These are phyloP conservation scores for Ceriops zippeliana DNA, from an alignment of 345 rosid genomes.

Conservation along the genomic window DNA sequence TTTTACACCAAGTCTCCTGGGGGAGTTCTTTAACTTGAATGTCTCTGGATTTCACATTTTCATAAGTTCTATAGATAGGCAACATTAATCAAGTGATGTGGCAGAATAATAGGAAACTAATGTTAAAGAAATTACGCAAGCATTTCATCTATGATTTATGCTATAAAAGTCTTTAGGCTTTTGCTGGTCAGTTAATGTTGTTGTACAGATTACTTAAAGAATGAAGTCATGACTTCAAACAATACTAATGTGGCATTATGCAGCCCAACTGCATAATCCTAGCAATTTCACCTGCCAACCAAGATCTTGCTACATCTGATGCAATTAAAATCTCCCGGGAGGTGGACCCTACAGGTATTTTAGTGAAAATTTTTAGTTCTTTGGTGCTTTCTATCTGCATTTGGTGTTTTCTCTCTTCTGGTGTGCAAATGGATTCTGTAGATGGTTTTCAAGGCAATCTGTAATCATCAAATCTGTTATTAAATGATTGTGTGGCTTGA, in stretches of 20 bases:
- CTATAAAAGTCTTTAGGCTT: no score
- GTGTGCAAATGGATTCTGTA: no score
- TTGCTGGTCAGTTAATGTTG: no score
- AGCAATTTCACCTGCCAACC: slow-evolving; percentile 99
- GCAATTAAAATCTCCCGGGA: slow-evolving; percentile 98
- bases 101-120: no score
- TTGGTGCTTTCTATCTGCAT: background rate
- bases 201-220: background rate
- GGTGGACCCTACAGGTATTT: slow-evolving; percentile 90
- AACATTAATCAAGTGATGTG: background rate
- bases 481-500: background rate
- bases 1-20: background rate
- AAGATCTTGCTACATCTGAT: slow-evolving; percentile 99
- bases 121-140: no score
- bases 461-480: background rate
- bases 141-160: no score
- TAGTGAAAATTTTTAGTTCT: background rate
- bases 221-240: slow-evolving; percentile 6
- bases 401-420: no score
- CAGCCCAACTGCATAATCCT: slow-evolving; percentile 96
- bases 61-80: background rate
- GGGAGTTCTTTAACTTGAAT: slow-evolving; percentile 7
- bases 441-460: background rate
- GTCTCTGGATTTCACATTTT: background rate
- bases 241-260: slow-evolving; percentile 13